Base-by-base conservation (phyloP, 148 eudicot species). In the Gaultheria prostrata region DNA sequence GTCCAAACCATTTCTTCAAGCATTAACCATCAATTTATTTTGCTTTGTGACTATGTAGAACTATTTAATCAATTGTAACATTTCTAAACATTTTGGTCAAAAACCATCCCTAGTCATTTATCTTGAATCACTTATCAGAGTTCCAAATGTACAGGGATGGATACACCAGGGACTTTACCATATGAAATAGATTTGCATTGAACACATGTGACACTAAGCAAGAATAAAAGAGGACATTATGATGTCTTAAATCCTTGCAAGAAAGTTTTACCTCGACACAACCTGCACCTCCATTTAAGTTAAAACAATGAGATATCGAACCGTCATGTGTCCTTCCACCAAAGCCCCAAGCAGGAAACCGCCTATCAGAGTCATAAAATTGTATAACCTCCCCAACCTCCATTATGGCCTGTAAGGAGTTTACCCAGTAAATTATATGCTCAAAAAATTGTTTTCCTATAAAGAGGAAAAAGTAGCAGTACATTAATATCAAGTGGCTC, bases 261-360 rank as follows among this genome's bases (percentile, higher is more conserved):
- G 77, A 49, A 54, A 32, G 28, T 59, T 39, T 57, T 84, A 91
- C 91, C 93, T 91, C 93, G 21, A 71, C 77, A 46, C 65, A 85
- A 26, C 71, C 30, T 30, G 90, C 88, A 87, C 90, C 82, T 87
- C 93, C 92, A 76, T 85, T 93, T 84, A 96, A 89, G 88, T 94
- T 91, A 86, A 96, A 96, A 86, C 99, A 96, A 84, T 96, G 99
- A 69, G 99, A 96, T 77, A 90, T 76, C 2, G 65, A 74, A 69
- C 94, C 91, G 67, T 86, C 87, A 70, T 74, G 48, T 32, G 87
- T 78, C 86, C 80, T 91, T 76, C 93, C 94, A 78, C 99, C 99
- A 81, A 96, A 96, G 24, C 99, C 99, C 99, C 98, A 96, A 59
- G 98, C 92, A 84, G 97, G 92, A 88, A 93, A 96, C 75, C 85